Evolutionary conservation across 1,139 yeast genomes (phyloP).

Genomic region (Hansenula sp.): DNA sequence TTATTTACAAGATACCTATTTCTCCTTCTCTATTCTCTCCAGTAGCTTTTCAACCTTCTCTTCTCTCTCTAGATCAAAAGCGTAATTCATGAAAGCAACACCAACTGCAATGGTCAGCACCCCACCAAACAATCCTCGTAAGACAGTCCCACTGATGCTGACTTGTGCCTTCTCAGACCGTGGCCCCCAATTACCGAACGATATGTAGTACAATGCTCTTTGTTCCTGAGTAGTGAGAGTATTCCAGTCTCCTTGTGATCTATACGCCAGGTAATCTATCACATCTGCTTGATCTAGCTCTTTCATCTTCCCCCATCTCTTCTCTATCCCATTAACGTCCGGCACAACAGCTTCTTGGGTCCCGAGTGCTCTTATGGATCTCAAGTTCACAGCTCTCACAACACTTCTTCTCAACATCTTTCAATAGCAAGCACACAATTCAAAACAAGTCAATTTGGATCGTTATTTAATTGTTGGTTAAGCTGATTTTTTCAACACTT

Average conservation of each 20-base stretch:
- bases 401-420: not conserved
- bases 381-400: not conserved
- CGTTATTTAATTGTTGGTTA: too few relatives aligned
- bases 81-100: constrained; percentile 14
- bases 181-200: constrained; percentile 95
- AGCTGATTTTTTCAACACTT: too few relatives aligned
- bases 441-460: not conserved
- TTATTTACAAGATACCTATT: not conserved
- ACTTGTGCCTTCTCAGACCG: constrained; percentile 31
- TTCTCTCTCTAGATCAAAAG: constrained; percentile 16
- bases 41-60: constrained; percentile 7
- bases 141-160: constrained; percentile 8
- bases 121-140: constrained; percentile 13
- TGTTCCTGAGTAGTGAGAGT: constrained; percentile 77
- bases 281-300: constrained; percentile 56
- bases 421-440: too few relatives aligned
- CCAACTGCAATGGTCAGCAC: constrained; percentile 15
- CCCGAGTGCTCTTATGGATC: not conserved
- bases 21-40: not conserved
- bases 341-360: constrained; percentile 14
- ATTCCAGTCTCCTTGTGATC: constrained; percentile 66
- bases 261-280: constrained; percentile 50
- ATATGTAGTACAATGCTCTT: constrained; percentile 84
- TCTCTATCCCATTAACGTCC: constrained; percentile 36
- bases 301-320: constrained; percentile 54